Percentiles rank a stretch among this genome's conserved stretches.
Evolutionary conservation across 129 eudicot genomes (phyloP).

Genomic region (Chrysanthemum seticuspe): DNA sequence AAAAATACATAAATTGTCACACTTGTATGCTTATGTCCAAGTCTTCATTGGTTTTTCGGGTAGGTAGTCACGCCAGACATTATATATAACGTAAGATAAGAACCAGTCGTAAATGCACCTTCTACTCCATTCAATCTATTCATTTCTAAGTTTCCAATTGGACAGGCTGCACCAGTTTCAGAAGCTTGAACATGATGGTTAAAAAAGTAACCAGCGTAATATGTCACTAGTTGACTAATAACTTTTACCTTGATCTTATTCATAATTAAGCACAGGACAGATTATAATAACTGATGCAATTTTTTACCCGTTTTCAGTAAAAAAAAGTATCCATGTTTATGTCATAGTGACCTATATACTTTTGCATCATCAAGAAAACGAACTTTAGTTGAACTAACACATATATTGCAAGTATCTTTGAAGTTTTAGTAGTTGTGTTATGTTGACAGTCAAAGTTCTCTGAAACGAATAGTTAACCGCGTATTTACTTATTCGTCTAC

Average conservation of each 20-base stretch:
- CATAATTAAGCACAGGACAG: neutral
- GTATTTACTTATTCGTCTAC: no score
- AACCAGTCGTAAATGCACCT: neutral
- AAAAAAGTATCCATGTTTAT: neutral
- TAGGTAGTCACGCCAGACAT: slow-evolving; percentile 4
- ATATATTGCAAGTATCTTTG: neutral
- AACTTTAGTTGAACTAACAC: neutral
- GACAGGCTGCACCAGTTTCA: slow-evolving; percentile 17
- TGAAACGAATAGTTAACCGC: neutral
- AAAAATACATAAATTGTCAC: no score
- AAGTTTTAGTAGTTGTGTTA: neutral
- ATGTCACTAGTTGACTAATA: slow-evolving; percentile 14
- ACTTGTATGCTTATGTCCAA: no score
- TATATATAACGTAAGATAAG: neutral
- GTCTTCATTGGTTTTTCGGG: neutral
- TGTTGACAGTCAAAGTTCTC: neutral
- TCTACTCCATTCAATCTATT: slow-evolving; percentile 9
- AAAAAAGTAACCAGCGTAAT: neutral
- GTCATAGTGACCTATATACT: neutral
- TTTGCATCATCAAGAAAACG: neutral
- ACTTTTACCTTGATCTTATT: neutral
- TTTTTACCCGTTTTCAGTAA: neutral
- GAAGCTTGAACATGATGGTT: neutral
- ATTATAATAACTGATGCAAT: neutral
- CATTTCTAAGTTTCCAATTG: slow-evolving; percentile 12